Conservation (phyloP, 176 grass and related monocot species). For the Themeda triandra region DNA sequence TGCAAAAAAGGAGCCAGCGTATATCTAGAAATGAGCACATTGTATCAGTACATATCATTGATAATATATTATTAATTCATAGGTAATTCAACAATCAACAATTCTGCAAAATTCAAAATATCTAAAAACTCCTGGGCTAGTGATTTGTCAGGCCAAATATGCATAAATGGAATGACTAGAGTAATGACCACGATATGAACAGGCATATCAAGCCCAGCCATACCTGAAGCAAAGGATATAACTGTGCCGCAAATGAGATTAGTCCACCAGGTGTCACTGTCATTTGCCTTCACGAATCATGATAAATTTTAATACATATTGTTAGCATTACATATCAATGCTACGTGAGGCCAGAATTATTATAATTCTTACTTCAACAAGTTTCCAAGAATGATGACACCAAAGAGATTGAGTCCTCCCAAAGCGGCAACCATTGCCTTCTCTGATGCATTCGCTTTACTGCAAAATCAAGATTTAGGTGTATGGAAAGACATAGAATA, state of each 20-base stretch:
- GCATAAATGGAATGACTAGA: background rate
- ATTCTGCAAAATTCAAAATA: constrained; percentile 19
- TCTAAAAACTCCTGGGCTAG: background rate
- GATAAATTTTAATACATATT: constrained; percentile 23
- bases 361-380: constrained; percentile 71
- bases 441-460: constrained; percentile 73
- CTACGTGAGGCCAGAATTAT: constrained; percentile 24
- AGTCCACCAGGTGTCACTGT: constrained; percentile 67
- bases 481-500: constrained; percentile 11
- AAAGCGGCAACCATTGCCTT: constrained; percentile 92
- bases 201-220: constrained; percentile 2
- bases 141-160: constrained; percentile 18
- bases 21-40: constrained; percentile 54
- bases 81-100: background rate
- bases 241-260: constrained; percentile 69
- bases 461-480: constrained; percentile 43
- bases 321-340: constrained; percentile 24
- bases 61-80: constrained; percentile 8
- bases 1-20: constrained; percentile 88
- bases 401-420: constrained; percentile 95
- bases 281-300: constrained; percentile 88
- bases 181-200: background rate
- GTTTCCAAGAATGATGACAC: constrained; percentile 82
- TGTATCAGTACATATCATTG: constrained; percentile 25
- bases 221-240: constrained; percentile 94